Percentiles rank a stretch among this genome's conserved stretches.
These are phyloP conservation scores for Ruellia speciosa DNA, from an alignment of 305 asterid species.

Conservation along the genomic window DNA sequence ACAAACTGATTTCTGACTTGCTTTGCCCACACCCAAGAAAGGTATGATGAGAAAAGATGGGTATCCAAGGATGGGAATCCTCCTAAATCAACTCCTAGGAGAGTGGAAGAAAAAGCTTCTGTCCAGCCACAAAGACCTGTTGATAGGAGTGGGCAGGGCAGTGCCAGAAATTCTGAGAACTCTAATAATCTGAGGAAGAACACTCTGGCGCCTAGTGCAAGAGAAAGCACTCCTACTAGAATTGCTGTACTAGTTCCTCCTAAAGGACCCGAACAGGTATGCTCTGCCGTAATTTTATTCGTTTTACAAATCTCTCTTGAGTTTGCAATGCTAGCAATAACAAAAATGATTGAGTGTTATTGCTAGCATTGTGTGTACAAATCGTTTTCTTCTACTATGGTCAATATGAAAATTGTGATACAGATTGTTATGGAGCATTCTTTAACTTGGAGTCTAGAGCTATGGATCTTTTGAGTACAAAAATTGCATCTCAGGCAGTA, in stretches of 20 bases:
- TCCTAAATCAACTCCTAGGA: constrained; percentile 50
- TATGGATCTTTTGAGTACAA: no score
- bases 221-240: constrained; percentile 45
- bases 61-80: constrained; percentile 63
- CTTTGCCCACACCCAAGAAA: constrained; percentile 27
- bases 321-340: background rate
- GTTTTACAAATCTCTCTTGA: background rate
- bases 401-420: background rate
- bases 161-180: constrained; percentile 38
- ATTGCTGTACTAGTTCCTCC: constrained; percentile 60
- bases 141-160: constrained; percentile 53
- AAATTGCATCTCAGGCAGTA: no score
- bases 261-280: constrained; percentile 67
- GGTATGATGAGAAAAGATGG: constrained; percentile 99
- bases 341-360: no score
- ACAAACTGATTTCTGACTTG: constrained; percentile 20
- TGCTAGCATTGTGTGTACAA: no score
- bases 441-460: background rate
- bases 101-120: constrained; percentile 51
- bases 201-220: constrained; percentile 33
- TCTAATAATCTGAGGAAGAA: constrained; percentile 49
- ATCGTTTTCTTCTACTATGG: background rate
- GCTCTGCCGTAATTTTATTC: constrained; percentile 23
- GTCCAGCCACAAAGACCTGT: constrained; percentile 57
- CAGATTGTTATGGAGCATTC: background rate